Evolutionary conservation across 345 rosid genomes (phyloP).

Genomic region (Rhodamnia rubescens): DNA sequence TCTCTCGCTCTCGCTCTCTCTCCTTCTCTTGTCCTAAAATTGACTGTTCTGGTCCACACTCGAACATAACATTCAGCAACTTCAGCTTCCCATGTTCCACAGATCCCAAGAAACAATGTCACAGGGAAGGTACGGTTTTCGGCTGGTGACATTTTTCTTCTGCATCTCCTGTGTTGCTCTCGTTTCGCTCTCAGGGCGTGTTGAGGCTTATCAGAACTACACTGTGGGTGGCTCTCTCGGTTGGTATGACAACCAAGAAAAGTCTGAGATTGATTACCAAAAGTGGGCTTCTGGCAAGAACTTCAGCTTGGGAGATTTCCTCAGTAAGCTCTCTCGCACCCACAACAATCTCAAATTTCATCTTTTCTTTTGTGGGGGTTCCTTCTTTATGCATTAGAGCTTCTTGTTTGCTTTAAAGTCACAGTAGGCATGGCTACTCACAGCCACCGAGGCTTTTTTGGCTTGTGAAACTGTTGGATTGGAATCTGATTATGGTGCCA

Average conservation of each 20-base stretch:
- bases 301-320: conserved; percentile 90
- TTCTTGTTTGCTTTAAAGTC: background rate
- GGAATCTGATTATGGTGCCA: background rate
- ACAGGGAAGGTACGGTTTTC: conserved; percentile 1
- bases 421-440: background rate
- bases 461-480: background rate
- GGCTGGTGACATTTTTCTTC: background rate
- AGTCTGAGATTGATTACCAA: conserved; percentile 52
- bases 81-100: background rate
- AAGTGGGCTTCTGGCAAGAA: conserved; percentile 70
- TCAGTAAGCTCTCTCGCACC: conserved; percentile 36
- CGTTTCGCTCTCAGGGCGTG: conserved; percentile 14
- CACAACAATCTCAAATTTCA: background rate
- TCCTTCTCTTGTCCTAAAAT: background rate
- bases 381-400: background rate
- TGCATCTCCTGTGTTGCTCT: background rate
- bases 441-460: background rate
- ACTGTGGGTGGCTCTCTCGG: conserved; percentile 81
- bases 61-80: background rate
- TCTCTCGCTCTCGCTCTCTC: background rate
- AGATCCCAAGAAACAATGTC: conserved; percentile 4
- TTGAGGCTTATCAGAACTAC: conserved; percentile 65
- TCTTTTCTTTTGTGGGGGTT: background rate
- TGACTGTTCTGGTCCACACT: background rate
- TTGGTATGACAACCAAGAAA: conserved; percentile 48